Evolutionary conservation across 2,329 filamentous ascomycete genomes (phyloP), one percentile per base, ranked within the genome.

Genomic region (Emmonsiellopsis sp.): DNA sequence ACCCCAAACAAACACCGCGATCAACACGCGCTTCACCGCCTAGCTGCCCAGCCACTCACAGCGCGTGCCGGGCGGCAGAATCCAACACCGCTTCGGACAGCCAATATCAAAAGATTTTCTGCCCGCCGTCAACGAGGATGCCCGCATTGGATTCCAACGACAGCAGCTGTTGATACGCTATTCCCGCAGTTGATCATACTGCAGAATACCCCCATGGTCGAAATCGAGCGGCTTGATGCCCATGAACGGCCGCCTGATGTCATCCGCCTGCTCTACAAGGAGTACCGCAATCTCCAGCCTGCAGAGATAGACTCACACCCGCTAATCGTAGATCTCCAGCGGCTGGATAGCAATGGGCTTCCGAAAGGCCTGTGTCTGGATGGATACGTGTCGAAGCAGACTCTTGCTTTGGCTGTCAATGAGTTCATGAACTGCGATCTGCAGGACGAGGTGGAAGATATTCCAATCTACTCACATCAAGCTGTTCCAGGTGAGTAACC

Each of bases 231-330:
- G 38, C 74, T 91, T 2, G 86, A 95, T 69, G 85, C 90, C 31
- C 82, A 92, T 67, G 83, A 89, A 68, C 83, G 84, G 61, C 88
- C 90, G 1, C 87, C 90, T 2, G 81, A 84, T 10, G 69, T 76
- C 49, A 76, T 96, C 59, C 83, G 84, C 57, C 73, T 79, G 45
- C 73, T 83, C 52, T 96, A 89, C 80, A 95, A 95, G 68, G 73
- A 73, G 42, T 89, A 85, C 61, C 82, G 85, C 26, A 85, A 80
- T 58, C 76, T 81, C 38, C 78, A 83, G 0, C 69, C 77, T 2
- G 62, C 70, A 7, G 73, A 75, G 1, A 68, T 87, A n/a, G 62
- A 75, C 6, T 60, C 72, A 8, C 78, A 83, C 58, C 70, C 77
- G 16, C 74, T 79, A 13, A 79, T 87, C 58, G 76, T 82, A 51